These are phyloP conservation scores for Avena insularis DNA, from an alignment of 176 grass and related monocot genomes.

Conservation along the genomic window DNA sequence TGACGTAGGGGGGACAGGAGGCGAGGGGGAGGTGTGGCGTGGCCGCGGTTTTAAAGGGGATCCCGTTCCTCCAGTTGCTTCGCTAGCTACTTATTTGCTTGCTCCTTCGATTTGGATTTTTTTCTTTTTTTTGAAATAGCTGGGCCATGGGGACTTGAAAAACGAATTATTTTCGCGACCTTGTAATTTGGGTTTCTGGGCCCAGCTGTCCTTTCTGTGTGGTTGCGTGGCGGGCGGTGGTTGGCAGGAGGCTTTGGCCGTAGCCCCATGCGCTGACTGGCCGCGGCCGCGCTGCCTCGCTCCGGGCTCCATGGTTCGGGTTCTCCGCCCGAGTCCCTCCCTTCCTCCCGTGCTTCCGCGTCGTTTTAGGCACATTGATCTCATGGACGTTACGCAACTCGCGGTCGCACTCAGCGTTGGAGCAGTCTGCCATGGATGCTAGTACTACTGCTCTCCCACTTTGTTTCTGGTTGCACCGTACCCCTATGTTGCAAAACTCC, in stretches of 20 bases:
- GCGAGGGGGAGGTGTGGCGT: not conserved
- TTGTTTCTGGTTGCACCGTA: not conserved
- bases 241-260: not conserved
- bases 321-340: not conserved
- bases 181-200: not conserved
- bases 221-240: constrained; percentile 12
- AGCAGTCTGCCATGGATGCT: not conserved
- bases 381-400: not conserved
- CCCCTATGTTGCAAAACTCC: not conserved
- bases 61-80: constrained; percentile 13
- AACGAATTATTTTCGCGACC: not conserved
- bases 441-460: not conserved
- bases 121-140: not conserved
- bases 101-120: constrained; percentile 2
- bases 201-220: not conserved
- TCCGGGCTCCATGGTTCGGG: not conserved
- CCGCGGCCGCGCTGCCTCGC: not conserved
- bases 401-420: not conserved
- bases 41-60: constrained; percentile 48
- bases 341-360: not conserved
- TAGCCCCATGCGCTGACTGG: constrained; percentile 16
- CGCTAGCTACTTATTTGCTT: not conserved
- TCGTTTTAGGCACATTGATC: constrained; percentile 13
- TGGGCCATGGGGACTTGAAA: too few relatives aligned
- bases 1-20: constrained; percentile 24